Percentiles rank a stretch among this genome's conserved stretches.
phyloP scores from a whole-genome alignment of 2,329 filamentous ascomycete genomes.

The Paraconiothyrium brasiliense region DNA sequence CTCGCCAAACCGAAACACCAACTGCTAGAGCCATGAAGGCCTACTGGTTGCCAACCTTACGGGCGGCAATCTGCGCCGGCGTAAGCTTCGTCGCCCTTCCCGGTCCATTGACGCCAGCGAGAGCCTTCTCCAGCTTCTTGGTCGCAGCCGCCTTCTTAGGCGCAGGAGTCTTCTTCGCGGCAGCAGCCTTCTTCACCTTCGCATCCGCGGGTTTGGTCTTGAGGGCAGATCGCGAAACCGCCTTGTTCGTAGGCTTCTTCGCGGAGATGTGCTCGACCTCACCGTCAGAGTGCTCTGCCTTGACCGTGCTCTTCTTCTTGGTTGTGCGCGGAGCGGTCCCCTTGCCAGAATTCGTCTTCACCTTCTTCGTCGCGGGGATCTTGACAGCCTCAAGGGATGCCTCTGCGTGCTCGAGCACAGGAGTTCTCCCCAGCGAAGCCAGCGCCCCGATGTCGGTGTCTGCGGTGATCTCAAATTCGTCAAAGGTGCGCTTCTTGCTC shows the following conservation, averaged over 20 bases:
- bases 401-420: not conserved
- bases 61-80: not conserved
- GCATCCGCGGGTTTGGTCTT: not conserved
- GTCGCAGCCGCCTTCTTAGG: not conserved
- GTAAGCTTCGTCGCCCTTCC: not conserved
- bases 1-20: not conserved
- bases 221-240: not conserved
- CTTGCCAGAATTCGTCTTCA: not conserved
- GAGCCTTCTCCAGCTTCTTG: not conserved
- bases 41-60: not conserved
- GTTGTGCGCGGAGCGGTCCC: not conserved
- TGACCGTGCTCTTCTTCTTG: not conserved
- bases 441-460: not conserved
- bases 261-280: not conserved
- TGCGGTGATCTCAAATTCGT: not conserved
- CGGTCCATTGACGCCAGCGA: not conserved
- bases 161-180: not conserved
- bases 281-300: not conserved
- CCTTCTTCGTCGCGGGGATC: not conserved
- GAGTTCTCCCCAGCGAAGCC: not conserved
- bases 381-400: not conserved
- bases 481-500: conserved; percentile 2
- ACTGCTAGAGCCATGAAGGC: not conserved
- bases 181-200: not conserved
- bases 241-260: not conserved